phyloP scores from a whole-genome alignment of 2,329 filamentous ascomycete genomes.

The Purpureocillium takamizusanense region DNA sequence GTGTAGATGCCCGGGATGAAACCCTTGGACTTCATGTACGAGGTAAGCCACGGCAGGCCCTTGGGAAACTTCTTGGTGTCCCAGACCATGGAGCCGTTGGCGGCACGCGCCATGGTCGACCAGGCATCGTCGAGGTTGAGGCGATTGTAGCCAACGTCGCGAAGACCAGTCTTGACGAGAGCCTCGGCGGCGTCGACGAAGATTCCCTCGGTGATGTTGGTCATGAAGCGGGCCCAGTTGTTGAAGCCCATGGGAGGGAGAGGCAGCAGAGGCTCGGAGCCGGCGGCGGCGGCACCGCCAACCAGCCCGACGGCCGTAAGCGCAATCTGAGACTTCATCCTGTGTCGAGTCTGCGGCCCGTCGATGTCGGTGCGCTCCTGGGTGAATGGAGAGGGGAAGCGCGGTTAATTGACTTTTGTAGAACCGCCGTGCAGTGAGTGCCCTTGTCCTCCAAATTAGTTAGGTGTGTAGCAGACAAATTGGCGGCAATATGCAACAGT shows the following conservation, averaged over 20 bases:
- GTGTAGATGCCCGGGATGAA: slow-evolving; percentile 37
- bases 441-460: too few relatives aligned
- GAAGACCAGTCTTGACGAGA: slow-evolving; percentile 31
- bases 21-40: slow-evolving; percentile 25
- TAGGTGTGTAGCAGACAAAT: too few relatives aligned
- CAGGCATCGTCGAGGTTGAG: slow-evolving; percentile 38
- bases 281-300: neutral
- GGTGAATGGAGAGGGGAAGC: too few relatives aligned
- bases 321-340: slow-evolving; percentile 1
- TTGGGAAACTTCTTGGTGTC: slow-evolving; percentile 30
- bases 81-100: slow-evolving; percentile 29
- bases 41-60: slow-evolving; percentile 31
- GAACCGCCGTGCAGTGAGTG: too few relatives aligned
- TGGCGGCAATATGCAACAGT: too few relatives aligned
- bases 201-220: slow-evolving; percentile 36
- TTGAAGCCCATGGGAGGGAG: slow-evolving; percentile 42
- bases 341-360: neutral
- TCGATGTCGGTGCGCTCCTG: too few relatives aligned
- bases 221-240: slow-evolving; percentile 39
- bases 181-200: slow-evolving; percentile 36
- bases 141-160: slow-evolving; percentile 19
- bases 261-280: slow-evolving; percentile 1
- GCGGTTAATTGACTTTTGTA: too few relatives aligned
- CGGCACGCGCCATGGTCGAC: slow-evolving; percentile 23
- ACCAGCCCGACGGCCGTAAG: neutral